A percentile compares a stretch with the other conserved stretches of the same genome.
phyloP scores from a whole-genome alignment of 208 protist species.

The Wallacemonas sp. region DNA sequence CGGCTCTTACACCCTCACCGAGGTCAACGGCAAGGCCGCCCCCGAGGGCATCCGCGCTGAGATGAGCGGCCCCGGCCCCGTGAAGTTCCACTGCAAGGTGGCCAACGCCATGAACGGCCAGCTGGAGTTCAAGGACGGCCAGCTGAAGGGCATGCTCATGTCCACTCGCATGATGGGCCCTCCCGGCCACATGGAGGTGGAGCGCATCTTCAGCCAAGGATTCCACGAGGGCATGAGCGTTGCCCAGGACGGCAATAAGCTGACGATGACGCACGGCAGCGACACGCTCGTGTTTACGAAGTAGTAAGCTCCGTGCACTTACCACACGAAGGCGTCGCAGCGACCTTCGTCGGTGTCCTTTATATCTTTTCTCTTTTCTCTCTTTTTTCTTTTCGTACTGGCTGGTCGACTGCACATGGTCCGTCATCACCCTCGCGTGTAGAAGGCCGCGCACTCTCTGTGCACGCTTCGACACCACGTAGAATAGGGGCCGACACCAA shows the following conservation, averaged over 20 bases:
- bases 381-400: constrained; percentile 3
- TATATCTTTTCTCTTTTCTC: constrained; percentile 23
- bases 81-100: constrained; percentile 24
- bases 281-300: constrained; percentile 29
- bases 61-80: constrained; percentile 15
- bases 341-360: no score
- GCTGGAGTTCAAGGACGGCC: constrained; percentile 23
- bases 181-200: constrained; percentile 27
- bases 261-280: constrained; percentile 28
- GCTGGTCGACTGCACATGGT: neutral
- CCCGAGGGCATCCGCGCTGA: constrained; percentile 16
- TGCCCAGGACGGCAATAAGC: constrained; percentile 14
- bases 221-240: constrained; percentile 35
- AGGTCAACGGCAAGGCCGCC: constrained; percentile 25
- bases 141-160: constrained; percentile 39
- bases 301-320: constrained; percentile 8
- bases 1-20: constrained; percentile 33
- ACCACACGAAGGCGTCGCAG: no score
- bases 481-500: neutral
- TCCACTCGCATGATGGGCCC: constrained; percentile 47
- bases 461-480: neutral
- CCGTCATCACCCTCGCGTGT: no score
- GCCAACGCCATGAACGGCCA: constrained; percentile 43
- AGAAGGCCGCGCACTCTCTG: no score
- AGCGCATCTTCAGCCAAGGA: constrained; percentile 32